Base-by-base conservation (phyloP, 2,329 filamentous ascomycete species). In the Orbilia javanica region DNA sequence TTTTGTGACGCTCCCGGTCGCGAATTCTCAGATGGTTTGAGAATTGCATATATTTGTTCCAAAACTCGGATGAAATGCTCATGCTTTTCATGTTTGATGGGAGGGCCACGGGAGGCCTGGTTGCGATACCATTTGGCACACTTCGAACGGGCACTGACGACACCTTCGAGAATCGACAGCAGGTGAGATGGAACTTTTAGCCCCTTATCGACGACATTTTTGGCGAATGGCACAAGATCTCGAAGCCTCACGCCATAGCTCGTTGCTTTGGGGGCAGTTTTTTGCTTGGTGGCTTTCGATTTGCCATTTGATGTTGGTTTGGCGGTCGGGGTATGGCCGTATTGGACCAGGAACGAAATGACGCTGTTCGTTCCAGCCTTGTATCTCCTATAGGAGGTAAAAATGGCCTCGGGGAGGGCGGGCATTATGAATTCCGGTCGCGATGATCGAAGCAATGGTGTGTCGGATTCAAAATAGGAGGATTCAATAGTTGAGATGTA, bases 21-120 rank as follows among this genome's bases (percentile, higher is more conserved):
- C 10, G 22, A n/a, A 29, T 44, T 15, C 29, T 67, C 29, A 15
- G 36, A 4, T 31, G 67, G 39, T 48, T 63, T 46, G 11, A 71
- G 34, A 20, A 71, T 71, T 22, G 18, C 15, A 44, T 64, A 27
- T 11, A 71, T 31, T 29, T 71, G 31, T 31, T 64, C 29, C 3
- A 71, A 52, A 4, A 71, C 52, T 27, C 22, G 29, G n/a, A 71
- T 71, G 42, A 64, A 71, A 44, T 71, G 46, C 15, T 71, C 55
- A 22, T 71, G 42, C 11, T 36, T 42, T 18, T 53, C 18, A 46
- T 52, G 42, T 4, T 29, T 15, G 11, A 42, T 42, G 1, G 18
- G 3, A 13, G 20, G 1, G 2, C 20, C 15, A 6, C 0, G 27
- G 7, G 31, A 15, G 10, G 42, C 39, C n/a, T 44, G 67, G 7